These are phyloP conservation scores for Irpex rosettiformis DNA, from an alignment of 1,284 basidiomycete genomes.

Conservation along the genomic window DNA sequence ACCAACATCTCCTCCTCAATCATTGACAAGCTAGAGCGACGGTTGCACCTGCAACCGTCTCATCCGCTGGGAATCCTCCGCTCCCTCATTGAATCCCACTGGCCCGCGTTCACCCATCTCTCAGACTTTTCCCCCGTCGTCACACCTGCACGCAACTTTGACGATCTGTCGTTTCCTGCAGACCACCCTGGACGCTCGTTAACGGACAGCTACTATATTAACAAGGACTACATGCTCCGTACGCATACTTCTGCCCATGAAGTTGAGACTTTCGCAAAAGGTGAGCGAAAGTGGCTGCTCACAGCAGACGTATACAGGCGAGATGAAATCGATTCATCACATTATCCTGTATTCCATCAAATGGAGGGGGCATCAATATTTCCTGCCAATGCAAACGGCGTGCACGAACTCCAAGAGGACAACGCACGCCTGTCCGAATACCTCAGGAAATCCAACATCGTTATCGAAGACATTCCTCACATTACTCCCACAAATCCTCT, in stretches of 20 bases:
- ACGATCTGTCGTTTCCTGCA: slow-evolving; percentile 89
- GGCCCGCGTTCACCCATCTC: slow-evolving; percentile 63
- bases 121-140: slow-evolving; percentile 86
- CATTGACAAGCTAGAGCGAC: slow-evolving; percentile 66
- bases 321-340: slow-evolving; percentile 96
- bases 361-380: slow-evolving; percentile 94
- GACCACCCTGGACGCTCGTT: slow-evolving; percentile 92
- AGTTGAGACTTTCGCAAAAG: slow-evolving; percentile 83
- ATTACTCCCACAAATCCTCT: slow-evolving; percentile 76
- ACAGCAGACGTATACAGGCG: slow-evolving; percentile 98
- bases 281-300: slow-evolving; percentile 83
- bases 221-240: slow-evolving; percentile 86
- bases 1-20: slow-evolving; percentile 90
- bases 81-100: slow-evolving; percentile 81
- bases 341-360: slow-evolving; percentile 99
- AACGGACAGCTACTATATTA: slow-evolving; percentile 97
- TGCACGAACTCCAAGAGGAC: slow-evolving; percentile 60
- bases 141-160: slow-evolving; percentile 92
- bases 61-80: slow-evolving; percentile 92
- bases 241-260: slow-evolving; percentile 99
- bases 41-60: slow-evolving; percentile 70
- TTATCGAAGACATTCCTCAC: slow-evolving; percentile 85
- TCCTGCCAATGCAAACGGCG: slow-evolving; percentile 44
- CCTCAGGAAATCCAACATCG: slow-evolving; percentile 68
- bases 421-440: slow-evolving; percentile 60